These are phyloP conservation scores for Turnera subulata DNA, from an alignment of 345 rosid genomes.

Conservation along the genomic window DNA sequence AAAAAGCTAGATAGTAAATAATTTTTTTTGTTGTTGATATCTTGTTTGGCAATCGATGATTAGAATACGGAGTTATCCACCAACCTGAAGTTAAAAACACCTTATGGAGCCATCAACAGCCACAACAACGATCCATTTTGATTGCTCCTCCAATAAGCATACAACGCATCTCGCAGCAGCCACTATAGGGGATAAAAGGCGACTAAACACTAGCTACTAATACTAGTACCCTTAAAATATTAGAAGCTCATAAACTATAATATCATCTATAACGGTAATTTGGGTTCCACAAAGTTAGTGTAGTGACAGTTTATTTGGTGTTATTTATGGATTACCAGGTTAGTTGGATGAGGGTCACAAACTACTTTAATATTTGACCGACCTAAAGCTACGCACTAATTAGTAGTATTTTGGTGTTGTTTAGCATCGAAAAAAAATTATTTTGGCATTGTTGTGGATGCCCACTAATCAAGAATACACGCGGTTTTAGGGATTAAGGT, in stretches of 20 bases:
- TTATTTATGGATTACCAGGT: not conserved
- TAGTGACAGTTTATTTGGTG: conserved; percentile 2
- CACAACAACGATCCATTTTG: too few relatives aligned
- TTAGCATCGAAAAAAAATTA: too few relatives aligned
- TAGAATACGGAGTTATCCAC: too few relatives aligned
- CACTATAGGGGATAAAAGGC: not conserved
- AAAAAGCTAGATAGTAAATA: too few relatives aligned
- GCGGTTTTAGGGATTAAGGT: conserved; percentile 7
- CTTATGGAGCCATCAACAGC: too few relatives aligned
- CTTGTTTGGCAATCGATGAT: too few relatives aligned
- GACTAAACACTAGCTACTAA: too few relatives aligned
- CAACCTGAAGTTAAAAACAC: too few relatives aligned
- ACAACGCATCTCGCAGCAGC: not conserved
- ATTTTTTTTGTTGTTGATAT: too few relatives aligned
- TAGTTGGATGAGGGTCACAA: conserved; percentile 12
- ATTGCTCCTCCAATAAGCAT: not conserved
- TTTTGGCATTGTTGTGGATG: conserved; percentile 10
- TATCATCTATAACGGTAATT: conserved; percentile 1
- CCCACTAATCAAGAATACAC: conserved; percentile 6
- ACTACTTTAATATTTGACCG: conserved; percentile 30
- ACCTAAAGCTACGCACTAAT: conserved; percentile 18
- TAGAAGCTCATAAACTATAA: not conserved
- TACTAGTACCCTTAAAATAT: too few relatives aligned
- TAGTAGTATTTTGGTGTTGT: conserved; percentile 17
- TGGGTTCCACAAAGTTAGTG: not conserved